Evolutionary conservation across 306 rosid genomes (phyloP), one percentile per base, ranked within the genome.

Genomic region (Canavalia gladiata): DNA sequence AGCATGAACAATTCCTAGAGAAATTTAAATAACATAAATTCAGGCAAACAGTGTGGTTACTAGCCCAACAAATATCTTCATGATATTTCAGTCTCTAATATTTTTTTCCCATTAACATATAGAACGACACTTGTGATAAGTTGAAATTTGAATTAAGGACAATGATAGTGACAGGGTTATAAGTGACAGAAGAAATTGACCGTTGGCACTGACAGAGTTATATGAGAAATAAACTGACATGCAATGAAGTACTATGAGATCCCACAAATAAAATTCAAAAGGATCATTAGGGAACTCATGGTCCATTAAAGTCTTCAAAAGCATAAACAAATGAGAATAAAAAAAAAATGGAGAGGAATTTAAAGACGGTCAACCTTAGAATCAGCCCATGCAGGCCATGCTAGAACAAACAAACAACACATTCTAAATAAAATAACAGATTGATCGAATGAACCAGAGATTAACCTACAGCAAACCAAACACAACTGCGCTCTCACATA

Each of bases 291-390:
- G n/a, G 31, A 51, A 71, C 33, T 71, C 7, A 13, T 50, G 33
- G 76, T n/a, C 76, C 76, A 4, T 33, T 51, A 71, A 35, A 50
- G 34, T 37, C 18, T 54, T 72, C 5, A 72, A 31, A 72, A 51
- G 11, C 50, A 65, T 39, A 41, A 25, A 3, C 0, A 45, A 8
- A 0, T 7, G 2, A n/a, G 43, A 34, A 37, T 11, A 31, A 47
- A 7, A 66, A 52, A 4, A 67, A n/a, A 39, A 8, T 43, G n/a
- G n/a, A 34, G 8, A 25, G n/a, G 8, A 67, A 67, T 67, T 7
- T 2, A 37, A 4, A 37, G 41, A 50, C 7, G 4, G 46, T 34
- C 45, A 63, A 37, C 68, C 68, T 34, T 35, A 63, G 46, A 11
- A 34, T n/a, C 8, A 0, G 68, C 46, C 9, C 47, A 63, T 34